A percentile compares a stretch with the other conserved stretches of the same genome.
phyloP scores from a whole-genome alignment of 208 protist species.

The Leishmania gerbilli region DNA sequence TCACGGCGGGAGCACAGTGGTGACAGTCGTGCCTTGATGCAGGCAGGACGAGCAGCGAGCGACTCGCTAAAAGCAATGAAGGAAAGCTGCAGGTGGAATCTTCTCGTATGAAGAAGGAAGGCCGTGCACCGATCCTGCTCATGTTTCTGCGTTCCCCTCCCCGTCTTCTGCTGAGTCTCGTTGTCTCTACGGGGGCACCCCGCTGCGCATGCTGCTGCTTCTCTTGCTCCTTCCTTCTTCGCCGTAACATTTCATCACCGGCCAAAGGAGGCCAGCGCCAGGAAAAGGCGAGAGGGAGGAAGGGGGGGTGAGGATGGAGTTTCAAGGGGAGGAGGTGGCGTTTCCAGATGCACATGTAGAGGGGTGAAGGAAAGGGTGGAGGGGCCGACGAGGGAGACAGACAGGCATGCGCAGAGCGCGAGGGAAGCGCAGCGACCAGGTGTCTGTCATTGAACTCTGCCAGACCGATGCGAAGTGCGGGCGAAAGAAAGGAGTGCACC shows the following conservation, averaged over 20 bases:
- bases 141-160: neutral
- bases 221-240: neutral
- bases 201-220: neutral
- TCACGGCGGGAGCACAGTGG: neutral
- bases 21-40: neutral
- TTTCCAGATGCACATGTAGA: neutral
- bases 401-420: neutral
- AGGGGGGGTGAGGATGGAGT: neutral
- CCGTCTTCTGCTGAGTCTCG: neutral
- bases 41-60: neutral
- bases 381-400: neutral
- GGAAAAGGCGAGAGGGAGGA: neutral
- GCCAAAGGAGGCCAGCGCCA: neutral
- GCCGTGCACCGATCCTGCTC: neutral
- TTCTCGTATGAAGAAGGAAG: neutral
- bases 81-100: neutral
- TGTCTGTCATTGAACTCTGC: neutral
- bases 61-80: neutral
- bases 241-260: neutral
- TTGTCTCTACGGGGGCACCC: neutral
- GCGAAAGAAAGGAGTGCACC: neutral
- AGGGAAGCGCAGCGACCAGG: neutral
- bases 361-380: neutral
- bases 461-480: neutral
- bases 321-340: neutral